Percentiles rank a stretch among this genome's conserved stretches.
phyloP scores from a whole-genome alignment of 805 yeast species.

The Alloascoidea hylecoeti region DNA sequence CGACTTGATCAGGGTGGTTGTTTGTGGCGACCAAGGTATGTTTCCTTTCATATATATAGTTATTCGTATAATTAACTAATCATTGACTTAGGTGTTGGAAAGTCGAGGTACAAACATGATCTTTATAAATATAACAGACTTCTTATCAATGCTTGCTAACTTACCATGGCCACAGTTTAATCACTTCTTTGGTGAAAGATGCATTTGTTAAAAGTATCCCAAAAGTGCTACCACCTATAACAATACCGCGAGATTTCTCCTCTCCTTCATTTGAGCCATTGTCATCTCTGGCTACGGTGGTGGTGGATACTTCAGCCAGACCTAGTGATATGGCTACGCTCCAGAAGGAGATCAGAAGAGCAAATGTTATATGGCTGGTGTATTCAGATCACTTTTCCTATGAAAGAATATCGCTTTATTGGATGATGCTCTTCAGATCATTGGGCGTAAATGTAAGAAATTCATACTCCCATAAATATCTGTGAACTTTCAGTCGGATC shows the following conservation, averaged over 20 bases:
- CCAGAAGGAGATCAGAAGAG: constrained; percentile 62
- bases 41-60: constrained; percentile 4
- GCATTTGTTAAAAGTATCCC: constrained; percentile 66
- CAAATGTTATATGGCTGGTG: constrained; percentile 90
- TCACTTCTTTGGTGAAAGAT: constrained; percentile 73
- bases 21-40: constrained; percentile 83
- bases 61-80: background rate
- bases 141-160: background rate
- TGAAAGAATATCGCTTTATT: constrained; percentile 79
- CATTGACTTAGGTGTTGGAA: constrained; percentile 41
- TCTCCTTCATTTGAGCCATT: constrained; percentile 45
- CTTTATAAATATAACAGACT: background rate
- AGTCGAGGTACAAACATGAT: constrained; percentile 27
- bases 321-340: constrained; percentile 45
- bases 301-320: constrained; percentile 60
- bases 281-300: constrained; percentile 32
- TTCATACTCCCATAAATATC: too few species aligned
- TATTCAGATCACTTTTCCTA: constrained; percentile 91
- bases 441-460: constrained; percentile 60
- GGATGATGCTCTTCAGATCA: constrained; percentile 90
- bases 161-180: constrained; percentile 29
- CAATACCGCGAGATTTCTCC: constrained; percentile 63
- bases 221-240: constrained; percentile 69
- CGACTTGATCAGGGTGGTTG: constrained; percentile 52
- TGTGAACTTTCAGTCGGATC: too few species aligned